Evolutionary conservation across 306 rosid species (phyloP).

Genomic region (Lagenaria siceraria): DNA sequence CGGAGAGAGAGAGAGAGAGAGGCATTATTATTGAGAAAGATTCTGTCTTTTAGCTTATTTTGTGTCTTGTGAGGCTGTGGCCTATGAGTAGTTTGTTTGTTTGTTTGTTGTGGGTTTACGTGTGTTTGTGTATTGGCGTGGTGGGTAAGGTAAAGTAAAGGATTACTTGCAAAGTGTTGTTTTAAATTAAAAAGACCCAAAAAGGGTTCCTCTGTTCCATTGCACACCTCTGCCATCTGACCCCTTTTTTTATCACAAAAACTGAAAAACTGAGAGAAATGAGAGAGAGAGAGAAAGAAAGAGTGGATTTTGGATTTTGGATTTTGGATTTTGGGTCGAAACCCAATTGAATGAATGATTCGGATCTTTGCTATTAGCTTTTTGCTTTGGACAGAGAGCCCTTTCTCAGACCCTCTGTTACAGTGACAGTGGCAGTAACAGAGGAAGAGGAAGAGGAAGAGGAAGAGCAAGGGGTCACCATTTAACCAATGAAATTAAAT

Average conservation of each 20-base stretch:
- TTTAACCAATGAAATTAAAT: background rate
- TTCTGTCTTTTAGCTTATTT: background rate
- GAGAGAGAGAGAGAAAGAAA: no score
- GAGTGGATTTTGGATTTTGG: background rate
- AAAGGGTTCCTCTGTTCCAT: background rate
- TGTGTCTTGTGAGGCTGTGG: no score
- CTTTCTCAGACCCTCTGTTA: background rate
- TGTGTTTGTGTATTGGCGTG: background rate
- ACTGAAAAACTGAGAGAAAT: background rate
- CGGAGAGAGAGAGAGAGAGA: background rate
- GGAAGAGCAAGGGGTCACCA: background rate
- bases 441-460: background rate
- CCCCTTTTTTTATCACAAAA: background rate
- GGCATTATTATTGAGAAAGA: background rate
- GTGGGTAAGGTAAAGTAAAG: background rate
- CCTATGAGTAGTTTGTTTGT: no score
- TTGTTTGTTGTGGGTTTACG: constrained; percentile 3
- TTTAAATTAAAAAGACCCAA: background rate
- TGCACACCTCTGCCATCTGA: background rate
- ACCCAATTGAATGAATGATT: background rate
- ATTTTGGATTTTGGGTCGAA: background rate
- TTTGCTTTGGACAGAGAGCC: constrained; percentile 2
- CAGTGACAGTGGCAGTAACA: background rate
- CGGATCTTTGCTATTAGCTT: background rate
- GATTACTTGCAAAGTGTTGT: background rate